A percentile compares a stretch with the other conserved stretches of the same genome.
phyloP scores from a whole-genome alignment of 2,329 filamentous ascomycete species.

The Aureobasidium pullulans region DNA sequence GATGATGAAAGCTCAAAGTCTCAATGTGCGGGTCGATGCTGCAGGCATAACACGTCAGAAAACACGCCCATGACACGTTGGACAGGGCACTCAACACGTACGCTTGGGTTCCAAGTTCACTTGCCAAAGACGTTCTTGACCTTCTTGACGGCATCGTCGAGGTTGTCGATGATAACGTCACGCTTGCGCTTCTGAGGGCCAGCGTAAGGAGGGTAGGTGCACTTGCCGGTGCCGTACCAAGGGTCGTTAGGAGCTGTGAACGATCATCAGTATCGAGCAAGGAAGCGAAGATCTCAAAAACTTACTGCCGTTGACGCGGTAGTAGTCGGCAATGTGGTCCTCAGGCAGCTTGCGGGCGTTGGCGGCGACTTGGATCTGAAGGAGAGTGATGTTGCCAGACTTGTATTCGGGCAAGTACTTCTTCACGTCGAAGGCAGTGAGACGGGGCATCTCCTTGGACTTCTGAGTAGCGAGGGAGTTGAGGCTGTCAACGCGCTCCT shows the following conservation, averaged over 20 bases:
- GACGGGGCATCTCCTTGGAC: not conserved
- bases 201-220: not conserved
- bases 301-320: not conserved
- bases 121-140: not conserved
- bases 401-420: not conserved
- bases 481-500: not conserved
- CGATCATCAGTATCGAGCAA: not conserved
- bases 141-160: slow-evolving; percentile 4
- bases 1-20: not conserved
- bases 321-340: slow-evolving; percentile 3
- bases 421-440: not conserved
- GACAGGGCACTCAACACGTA: not conserved
- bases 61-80: not conserved
- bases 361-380: not conserved
- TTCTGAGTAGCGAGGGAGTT: not conserved
- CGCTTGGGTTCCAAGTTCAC: not conserved
- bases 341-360: slow-evolving; percentile 8
- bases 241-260: not conserved
- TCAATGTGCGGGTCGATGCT: not conserved
- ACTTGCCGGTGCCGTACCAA: not conserved
- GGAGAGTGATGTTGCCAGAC: not conserved
- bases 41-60: not conserved
- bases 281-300: not conserved
- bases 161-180: not conserved
- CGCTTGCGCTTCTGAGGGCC: not conserved